Percentiles rank a stretch among this genome's conserved stretches.
phyloP scores from a whole-genome alignment of 345 rosid genomes.

The Brassica juncea region DNA sequence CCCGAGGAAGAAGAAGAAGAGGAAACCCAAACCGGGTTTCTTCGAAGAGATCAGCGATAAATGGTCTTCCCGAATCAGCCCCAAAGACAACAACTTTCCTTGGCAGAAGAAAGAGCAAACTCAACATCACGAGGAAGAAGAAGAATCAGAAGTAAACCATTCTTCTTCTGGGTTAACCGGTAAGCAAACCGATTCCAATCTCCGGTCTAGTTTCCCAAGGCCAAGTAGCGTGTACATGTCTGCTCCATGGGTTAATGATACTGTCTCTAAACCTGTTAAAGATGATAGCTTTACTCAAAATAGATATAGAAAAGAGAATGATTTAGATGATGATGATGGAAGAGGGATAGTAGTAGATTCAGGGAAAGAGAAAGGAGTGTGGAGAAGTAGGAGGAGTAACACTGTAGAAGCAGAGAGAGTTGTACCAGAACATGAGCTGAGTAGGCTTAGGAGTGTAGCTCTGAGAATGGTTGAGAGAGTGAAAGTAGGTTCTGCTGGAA shows the following conservation, averaged over 20 bases:
- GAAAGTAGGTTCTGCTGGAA: slow-evolving; percentile 78
- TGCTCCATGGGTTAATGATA: slow-evolving; percentile 76
- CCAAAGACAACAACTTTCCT: slow-evolving; percentile 57
- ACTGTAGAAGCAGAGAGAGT: slow-evolving; percentile 56
- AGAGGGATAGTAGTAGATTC: slow-evolving; percentile 9
- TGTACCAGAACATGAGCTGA: slow-evolving; percentile 73
- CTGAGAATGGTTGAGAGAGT: slow-evolving; percentile 82
- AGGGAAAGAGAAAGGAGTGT: slow-evolving; percentile 29
- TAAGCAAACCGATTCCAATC: slow-evolving; percentile 34
- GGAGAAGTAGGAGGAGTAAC: slow-evolving; percentile 51
- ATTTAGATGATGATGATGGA: slow-evolving; percentile 1
- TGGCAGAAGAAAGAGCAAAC: slow-evolving; percentile 61
- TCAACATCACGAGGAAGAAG: slow-evolving; percentile 24
- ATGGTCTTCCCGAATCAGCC: slow-evolving; percentile 61
- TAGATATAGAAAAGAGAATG: slow-evolving; percentile 15
- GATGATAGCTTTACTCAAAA: slow-evolving; percentile 19
- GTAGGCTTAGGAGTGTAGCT: slow-evolving; percentile 70
- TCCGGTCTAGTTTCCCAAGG: slow-evolving; percentile 36
- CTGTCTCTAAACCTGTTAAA: slow-evolving; percentile 39
- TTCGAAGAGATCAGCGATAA: slow-evolving; percentile 68
- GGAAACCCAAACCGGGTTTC: slow-evolving; percentile 73
- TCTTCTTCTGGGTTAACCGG: slow-evolving; percentile 29
- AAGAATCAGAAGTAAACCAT: slow-evolving; percentile 22
- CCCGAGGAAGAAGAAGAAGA: slow-evolving; percentile 44
- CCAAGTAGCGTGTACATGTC: slow-evolving; percentile 34